Conservation (phyloP, 1,284 basidiomycete genomes). For the Marasmius oreades region DNA sequence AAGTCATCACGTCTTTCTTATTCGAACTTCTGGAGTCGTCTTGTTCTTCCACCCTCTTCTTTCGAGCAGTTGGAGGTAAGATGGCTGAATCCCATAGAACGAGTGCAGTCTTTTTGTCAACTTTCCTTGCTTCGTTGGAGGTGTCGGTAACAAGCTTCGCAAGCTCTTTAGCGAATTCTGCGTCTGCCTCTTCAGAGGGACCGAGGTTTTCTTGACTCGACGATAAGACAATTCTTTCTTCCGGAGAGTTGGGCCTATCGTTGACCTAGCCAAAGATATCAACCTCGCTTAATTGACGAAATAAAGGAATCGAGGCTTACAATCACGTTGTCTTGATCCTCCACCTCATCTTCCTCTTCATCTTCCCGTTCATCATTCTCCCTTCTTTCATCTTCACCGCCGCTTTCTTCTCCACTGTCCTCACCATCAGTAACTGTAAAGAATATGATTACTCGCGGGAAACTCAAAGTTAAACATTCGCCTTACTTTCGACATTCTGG, state of each 20-base stretch:
- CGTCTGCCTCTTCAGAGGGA: slow-evolving; percentile 84
- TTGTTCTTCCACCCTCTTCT: slow-evolving; percentile 55
- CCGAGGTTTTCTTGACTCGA: slow-evolving; percentile 64
- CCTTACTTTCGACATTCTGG: slow-evolving; percentile 55
- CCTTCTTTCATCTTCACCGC: slow-evolving; percentile 54
- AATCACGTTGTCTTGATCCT: slow-evolving; percentile 17
- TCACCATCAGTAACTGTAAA: slow-evolving; percentile 42
- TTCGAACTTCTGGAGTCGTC: slow-evolving; percentile 39
- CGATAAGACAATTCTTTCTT: slow-evolving; percentile 68
- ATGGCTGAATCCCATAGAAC: slow-evolving; percentile 87
- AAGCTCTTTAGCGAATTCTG: slow-evolving; percentile 93
- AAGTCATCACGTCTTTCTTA: slow-evolving; percentile 72
- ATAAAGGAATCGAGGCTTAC: slow-evolving; percentile 20
- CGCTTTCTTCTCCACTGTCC: slow-evolving; percentile 72
- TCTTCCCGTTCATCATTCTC: slow-evolving; percentile 57
- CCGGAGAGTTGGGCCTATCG: slow-evolving; percentile 72
- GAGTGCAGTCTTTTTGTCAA: slow-evolving; percentile 79
- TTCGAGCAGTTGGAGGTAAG: slow-evolving; percentile 58
- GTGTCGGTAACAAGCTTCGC: slow-evolving; percentile 92
- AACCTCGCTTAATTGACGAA: slow-evolving; percentile 9
- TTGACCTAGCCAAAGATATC: slow-evolving; percentile 38
- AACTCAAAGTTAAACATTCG: not conserved
- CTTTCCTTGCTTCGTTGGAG: slow-evolving; percentile 76
- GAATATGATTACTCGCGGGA: slow-evolving; percentile 10
- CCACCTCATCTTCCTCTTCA: slow-evolving; percentile 45